Percentiles rank a stretch among this genome's conserved stretches.
phyloP scores from a whole-genome alignment of 768 basidiomycete genomes.

The Flagelloscypha sp. region DNA sequence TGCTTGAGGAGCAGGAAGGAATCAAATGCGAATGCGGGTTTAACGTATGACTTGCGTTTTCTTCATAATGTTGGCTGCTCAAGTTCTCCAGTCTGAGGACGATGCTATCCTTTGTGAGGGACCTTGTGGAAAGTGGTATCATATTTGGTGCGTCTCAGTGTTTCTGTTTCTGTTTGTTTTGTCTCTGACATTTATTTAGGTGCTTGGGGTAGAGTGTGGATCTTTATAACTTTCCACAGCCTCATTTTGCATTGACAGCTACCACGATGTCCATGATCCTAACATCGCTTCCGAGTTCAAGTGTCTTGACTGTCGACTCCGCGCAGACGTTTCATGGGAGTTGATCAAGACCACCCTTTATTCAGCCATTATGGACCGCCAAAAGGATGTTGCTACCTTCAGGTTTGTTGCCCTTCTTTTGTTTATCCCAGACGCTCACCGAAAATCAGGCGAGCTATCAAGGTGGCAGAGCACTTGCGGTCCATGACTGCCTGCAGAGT shows the following conservation, averaged over 20 bases:
- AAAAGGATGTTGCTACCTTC: conserved; percentile 62
- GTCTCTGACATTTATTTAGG: conserved; percentile 23
- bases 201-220: conserved; percentile 44
- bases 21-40: conserved; percentile 69
- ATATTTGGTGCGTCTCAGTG: conserved; percentile 50
- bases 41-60: conserved; percentile 27
- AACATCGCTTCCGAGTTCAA: conserved; percentile 53
- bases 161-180: background rate
- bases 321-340: conserved; percentile 59
- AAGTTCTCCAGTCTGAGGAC: conserved; percentile 41
- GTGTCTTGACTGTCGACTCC: conserved; percentile 74
- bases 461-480: conserved; percentile 48
- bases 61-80: background rate
- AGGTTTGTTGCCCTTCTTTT: conserved; percentile 33
- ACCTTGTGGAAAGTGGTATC: conserved; percentile 67
- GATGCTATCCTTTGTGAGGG: conserved; percentile 58
- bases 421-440: conserved; percentile 2
- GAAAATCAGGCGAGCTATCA: conserved; percentile 54
- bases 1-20: conserved; percentile 29
- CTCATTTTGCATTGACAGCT: conserved; percentile 30
- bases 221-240: conserved; percentile 1
- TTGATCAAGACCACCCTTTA: conserved; percentile 54
- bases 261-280: conserved; percentile 48
- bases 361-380: conserved; percentile 51
- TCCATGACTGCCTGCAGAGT: conserved; percentile 36